Base-by-base conservation (phyloP, 1,139 yeast species). In the Candida glucosophila region DNA sequence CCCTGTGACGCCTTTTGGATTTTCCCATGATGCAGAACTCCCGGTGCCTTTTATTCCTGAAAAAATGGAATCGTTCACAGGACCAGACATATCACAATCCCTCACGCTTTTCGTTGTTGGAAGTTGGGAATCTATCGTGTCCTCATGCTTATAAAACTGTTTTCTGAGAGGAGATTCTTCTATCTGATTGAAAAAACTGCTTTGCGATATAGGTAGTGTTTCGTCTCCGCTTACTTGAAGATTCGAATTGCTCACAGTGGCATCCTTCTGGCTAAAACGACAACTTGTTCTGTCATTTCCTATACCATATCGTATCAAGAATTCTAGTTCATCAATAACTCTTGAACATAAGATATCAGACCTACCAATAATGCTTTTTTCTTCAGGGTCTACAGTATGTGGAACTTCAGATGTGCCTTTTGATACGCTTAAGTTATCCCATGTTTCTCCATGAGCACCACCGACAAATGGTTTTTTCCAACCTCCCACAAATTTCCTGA, bases 291-390 rank as follows among this genome's bases (percentile, higher is more conserved):
- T 29, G 13, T 50, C 56, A 29, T 40, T 41, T 17, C 43, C 41
- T 14, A 58, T 42, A n/a, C n/a, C n/a, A 35, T 47, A 56, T 14
- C 66, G 33, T 16, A 64, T 57, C 27, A 64, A 49, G 31, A 43
- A 62, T 35, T 70, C 71, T 34, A 82, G 69, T 46, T 85, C 94
- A 39, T 79, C 83, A 21, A 82, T 67, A 2, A 83, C 78, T 37
- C 92, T 59, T 3, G 92, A 90, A 46, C 92, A 77, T 30, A 85
- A 55, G 9, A 81, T 59, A 51, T 85, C 96, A 35, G 46, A 56
- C 13, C 66, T 33, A 16, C 64, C 56, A 27, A 64, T 49, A 28
- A 78, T 67, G 36, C 77, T 66, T 3, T 61, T 60, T 5, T 64
- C 63, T 11, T 15, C 12, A 31, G 43, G 61, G 35, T 70, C 71